phyloP scores from a whole-genome alignment of 345 rosid genomes.

The Brassica carinata region DNA sequence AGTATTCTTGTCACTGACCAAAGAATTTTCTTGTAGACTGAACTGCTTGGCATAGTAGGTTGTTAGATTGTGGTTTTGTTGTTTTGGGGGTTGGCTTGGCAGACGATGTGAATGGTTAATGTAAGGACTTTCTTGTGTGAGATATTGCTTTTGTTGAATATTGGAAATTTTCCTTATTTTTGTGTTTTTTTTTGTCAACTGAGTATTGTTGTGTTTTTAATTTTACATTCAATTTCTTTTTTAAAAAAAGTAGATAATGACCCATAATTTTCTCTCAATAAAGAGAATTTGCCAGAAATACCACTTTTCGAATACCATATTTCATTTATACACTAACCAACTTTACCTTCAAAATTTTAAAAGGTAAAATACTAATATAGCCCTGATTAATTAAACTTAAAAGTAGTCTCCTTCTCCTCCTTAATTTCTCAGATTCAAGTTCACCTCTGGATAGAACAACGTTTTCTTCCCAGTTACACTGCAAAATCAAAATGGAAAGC shows the following conservation, averaged over 20 bases:
- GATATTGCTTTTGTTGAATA: neutral
- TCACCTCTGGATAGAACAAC: slow-evolving; percentile 52
- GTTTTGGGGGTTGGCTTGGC: neutral
- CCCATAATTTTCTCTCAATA: too few species aligned
- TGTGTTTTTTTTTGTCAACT: neutral
- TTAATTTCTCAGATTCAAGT: too few species aligned
- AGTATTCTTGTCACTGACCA: neutral
- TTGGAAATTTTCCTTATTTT: neutral
- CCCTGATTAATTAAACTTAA: too few species aligned
- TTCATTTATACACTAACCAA: too few species aligned
- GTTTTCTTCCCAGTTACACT: slow-evolving; percentile 48
- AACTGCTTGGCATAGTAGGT: neutral
- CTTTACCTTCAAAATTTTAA: too few species aligned
- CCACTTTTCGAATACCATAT: too few species aligned
- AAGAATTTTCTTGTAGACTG: neutral
- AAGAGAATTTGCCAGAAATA: too few species aligned
- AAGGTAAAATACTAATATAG: too few species aligned
- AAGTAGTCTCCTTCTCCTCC: too few species aligned
- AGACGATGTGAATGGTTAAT: neutral
- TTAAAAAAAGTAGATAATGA: too few species aligned
- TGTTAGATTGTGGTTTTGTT: neutral
- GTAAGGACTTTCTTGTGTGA: neutral
- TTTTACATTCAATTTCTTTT: neutral
- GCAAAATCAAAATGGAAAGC: slow-evolving; percentile 25
- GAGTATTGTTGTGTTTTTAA: neutral